phyloP scores from a whole-genome alignment of 179 eudicot genomes.

The Carnegiea gigantea region DNA sequence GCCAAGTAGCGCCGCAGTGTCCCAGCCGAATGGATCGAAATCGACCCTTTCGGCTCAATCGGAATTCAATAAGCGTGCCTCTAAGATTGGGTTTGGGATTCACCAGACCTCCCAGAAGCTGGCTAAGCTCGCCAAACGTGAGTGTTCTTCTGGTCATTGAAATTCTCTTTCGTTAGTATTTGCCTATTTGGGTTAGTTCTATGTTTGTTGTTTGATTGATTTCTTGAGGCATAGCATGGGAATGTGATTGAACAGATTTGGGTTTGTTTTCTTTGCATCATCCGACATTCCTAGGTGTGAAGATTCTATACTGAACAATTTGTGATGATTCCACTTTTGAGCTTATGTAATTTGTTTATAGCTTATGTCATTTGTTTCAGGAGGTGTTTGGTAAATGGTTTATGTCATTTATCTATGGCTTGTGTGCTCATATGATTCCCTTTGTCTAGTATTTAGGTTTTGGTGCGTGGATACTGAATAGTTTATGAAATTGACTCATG shows the following conservation, averaged over 20 bases:
- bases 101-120: constrained; percentile 95
- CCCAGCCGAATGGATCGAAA: constrained; percentile 43
- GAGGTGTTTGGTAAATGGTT: too few relatives aligned
- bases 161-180: background rate
- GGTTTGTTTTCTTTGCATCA: background rate
- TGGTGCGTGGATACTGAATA: background rate
- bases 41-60: constrained; percentile 60
- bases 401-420: background rate
- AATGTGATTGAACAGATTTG: constrained; percentile 13
- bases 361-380: too few relatives aligned
- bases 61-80: constrained; percentile 78
- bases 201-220: background rate
- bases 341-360: too few relatives aligned
- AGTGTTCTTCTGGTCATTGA: constrained; percentile 17
- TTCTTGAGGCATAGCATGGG: background rate
- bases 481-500: background rate
- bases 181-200: background rate
- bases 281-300: too few relatives aligned
- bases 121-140: constrained; percentile 80
- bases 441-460: background rate
- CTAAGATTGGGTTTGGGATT: constrained; percentile 76
- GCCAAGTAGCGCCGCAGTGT: constrained; percentile 29
- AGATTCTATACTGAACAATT: too few relatives aligned
- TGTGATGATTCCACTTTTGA: too few relatives aligned
- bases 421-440: background rate